Evolutionary conservation across 352 stramenopile genomes (phyloP).

Genomic region (Globisporangium perplexum): DNA sequence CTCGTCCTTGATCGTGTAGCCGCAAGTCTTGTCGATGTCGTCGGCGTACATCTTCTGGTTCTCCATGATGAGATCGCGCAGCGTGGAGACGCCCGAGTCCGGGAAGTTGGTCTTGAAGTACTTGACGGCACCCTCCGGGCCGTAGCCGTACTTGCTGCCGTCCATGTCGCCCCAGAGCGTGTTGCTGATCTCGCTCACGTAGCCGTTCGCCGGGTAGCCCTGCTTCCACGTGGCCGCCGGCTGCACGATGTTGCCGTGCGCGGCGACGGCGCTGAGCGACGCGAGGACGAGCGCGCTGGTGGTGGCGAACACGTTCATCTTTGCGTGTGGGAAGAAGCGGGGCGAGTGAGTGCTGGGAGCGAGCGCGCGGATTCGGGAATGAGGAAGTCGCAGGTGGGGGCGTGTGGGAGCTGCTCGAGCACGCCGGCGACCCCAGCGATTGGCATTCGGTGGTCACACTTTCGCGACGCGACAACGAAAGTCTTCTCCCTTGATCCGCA

Average conservation of each 20-base stretch:
- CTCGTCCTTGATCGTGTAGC: slow-evolving; percentile 25
- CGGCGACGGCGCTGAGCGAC: slow-evolving; percentile 11
- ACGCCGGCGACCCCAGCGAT: too few relatives aligned
- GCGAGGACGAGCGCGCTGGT: slow-evolving; percentile 4
- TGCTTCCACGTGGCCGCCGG: slow-evolving; percentile 25
- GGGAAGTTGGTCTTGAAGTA: slow-evolving; percentile 23
- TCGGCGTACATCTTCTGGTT: slow-evolving; percentile 21
- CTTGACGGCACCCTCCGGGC: slow-evolving; percentile 16
- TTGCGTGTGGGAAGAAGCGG: too few relatives aligned
- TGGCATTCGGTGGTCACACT: too few relatives aligned
- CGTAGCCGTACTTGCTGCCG: slow-evolving; percentile 20
- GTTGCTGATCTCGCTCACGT: slow-evolving; percentile 17
- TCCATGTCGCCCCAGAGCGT: slow-evolving; percentile 17
- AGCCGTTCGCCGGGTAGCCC: slow-evolving; percentile 24
- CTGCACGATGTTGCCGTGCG: slow-evolving; percentile 36
- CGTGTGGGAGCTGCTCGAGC: too few relatives aligned
- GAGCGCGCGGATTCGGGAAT: too few relatives aligned
- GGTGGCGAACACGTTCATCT: slow-evolving; percentile 8
- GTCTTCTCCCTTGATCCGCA: too few relatives aligned
- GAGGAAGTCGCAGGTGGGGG: too few relatives aligned
- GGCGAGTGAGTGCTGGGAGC: too few relatives aligned
- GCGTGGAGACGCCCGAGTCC: slow-evolving; percentile 18
- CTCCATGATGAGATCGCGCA: slow-evolving; percentile 23
- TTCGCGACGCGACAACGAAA: too few relatives aligned
- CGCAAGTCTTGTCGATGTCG: slow-evolving; percentile 15